Evolutionary conservation across 1,284 basidiomycete species (phyloP).

Genomic region (Blastosporella zonata): DNA sequence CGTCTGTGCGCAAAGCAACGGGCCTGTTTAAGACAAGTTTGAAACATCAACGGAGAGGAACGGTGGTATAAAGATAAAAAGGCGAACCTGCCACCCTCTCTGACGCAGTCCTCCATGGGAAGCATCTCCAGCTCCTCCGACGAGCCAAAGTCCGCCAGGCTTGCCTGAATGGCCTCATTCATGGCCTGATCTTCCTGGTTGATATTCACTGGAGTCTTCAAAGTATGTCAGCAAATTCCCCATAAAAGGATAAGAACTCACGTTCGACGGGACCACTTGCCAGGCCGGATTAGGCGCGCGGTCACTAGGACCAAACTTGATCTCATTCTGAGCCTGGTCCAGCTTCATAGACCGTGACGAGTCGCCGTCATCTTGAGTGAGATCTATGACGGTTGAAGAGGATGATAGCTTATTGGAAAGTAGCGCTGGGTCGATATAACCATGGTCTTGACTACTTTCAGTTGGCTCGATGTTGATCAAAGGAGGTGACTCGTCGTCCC

Average conservation of each 20-base stretch:
- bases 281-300: conserved; percentile 61
- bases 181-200: conserved; percentile 54
- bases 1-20: conserved; percentile 59
- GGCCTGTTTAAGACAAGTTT: conserved; percentile 46
- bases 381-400: conserved; percentile 47
- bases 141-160: conserved; percentile 43
- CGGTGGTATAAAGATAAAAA: not conserved
- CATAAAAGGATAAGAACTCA: conserved; percentile 19
- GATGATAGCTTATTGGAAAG: conserved; percentile 21
- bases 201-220: conserved; percentile 33
- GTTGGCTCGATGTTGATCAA: conserved; percentile 19
- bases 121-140: conserved; percentile 36
- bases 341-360: conserved; percentile 50
- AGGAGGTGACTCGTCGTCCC: conserved; percentile 24
- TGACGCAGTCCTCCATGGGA: conserved; percentile 46
- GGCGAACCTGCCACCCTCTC: conserved; percentile 52
- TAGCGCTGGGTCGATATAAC: conserved; percentile 27
- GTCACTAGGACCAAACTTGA: conserved; percentile 54
- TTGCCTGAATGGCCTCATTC: conserved; percentile 65
- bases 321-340: conserved; percentile 31
- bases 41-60: no score
- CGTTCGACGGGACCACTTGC: conserved; percentile 68
- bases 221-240: not conserved
- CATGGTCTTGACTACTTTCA: conserved; percentile 22
- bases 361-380: conserved; percentile 56